Evolutionary conservation across 257 asterid species (phyloP).

Genomic region (Nicotiana knightiana): DNA sequence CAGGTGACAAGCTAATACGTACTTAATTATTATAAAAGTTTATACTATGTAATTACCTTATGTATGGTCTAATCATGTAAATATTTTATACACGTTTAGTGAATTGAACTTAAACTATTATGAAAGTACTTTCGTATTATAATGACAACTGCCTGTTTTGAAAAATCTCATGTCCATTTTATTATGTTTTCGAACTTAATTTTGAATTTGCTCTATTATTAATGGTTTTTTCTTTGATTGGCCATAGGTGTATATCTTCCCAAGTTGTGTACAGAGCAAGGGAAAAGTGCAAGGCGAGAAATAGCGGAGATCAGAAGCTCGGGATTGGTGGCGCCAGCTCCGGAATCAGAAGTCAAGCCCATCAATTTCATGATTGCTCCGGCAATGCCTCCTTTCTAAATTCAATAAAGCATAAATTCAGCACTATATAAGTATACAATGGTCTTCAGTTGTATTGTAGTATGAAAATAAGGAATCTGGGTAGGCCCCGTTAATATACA

Average conservation of each 20-base stretch:
- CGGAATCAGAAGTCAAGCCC: conserved; percentile 22
- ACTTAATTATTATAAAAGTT: too few relatives aligned
- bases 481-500: too few relatives aligned
- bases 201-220: neutral
- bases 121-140: too few relatives aligned
- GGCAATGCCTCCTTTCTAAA: conserved; percentile 29
- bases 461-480: neutral
- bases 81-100: too few relatives aligned
- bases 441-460: neutral
- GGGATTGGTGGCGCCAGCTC: conserved; percentile 42
- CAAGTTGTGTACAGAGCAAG: conserved; percentile 45
- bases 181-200: neutral
- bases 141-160: too few relatives aligned
- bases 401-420: neutral
- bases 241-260: conserved; percentile 62
- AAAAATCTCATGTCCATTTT: too few relatives aligned
- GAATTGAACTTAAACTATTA: too few relatives aligned
- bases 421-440: neutral
- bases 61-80: too few relatives aligned
- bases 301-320: conserved; percentile 66
- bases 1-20: too few relatives aligned
- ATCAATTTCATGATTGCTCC: conserved; percentile 26
- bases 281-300: conserved; percentile 38
- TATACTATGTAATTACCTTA: too few relatives aligned
- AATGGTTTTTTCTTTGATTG: neutral